Evolutionary conservation across 2,329 filamentous ascomycete species (phyloP), one percentile per base, ranked within the genome.

Genomic region (Monilinia fructicola): DNA sequence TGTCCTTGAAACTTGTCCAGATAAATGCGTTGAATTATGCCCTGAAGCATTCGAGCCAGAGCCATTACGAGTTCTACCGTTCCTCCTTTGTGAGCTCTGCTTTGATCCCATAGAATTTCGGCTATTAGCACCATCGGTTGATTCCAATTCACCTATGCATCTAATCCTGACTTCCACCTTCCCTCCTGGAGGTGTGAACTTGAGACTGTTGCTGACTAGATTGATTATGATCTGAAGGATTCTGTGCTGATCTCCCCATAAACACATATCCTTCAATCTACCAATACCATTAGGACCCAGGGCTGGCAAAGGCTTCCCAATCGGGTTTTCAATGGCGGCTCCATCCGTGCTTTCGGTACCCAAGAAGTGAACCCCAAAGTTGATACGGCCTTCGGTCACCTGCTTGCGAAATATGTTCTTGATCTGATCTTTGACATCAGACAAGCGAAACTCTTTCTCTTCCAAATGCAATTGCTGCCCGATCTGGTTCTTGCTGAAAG

Each of bases 141-240:
- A 46, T 42, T 76, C 74, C 18, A 67, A 77, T 73, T 91, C 89
- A 10, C 88, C 85, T 0, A 90, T 72, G 73, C 91, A 96, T 70
- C 85, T 87, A 67, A 97, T 93, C 10, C 87, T 85, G 11, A 97
- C 84, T 35, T 87, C 84, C 3, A 97, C 91, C 40, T 83, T 88
- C 10, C 93, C 93, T 1, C 88, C 88, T 9, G 86, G 78, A 0
- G 92, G 90, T 0, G 93, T 97, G 74, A 97, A 97, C 76, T 97
- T 97, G 54, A 97, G 80, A 76, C 90, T 92, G 79, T 97, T 97
- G 77, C 90, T 93, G 56, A 96, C 92, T 42, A 97, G 81, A 74
- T 96, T 96, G 80, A 96, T 97, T 56, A 97, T 86, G n/a, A 97
- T 90, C 76, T 97, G 93, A 35, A 96, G 79, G 50, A 97, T 95